Evolutionary conservation across 768 basidiomycete genomes (phyloP).

Genomic region (Calvatia gigantea): DNA sequence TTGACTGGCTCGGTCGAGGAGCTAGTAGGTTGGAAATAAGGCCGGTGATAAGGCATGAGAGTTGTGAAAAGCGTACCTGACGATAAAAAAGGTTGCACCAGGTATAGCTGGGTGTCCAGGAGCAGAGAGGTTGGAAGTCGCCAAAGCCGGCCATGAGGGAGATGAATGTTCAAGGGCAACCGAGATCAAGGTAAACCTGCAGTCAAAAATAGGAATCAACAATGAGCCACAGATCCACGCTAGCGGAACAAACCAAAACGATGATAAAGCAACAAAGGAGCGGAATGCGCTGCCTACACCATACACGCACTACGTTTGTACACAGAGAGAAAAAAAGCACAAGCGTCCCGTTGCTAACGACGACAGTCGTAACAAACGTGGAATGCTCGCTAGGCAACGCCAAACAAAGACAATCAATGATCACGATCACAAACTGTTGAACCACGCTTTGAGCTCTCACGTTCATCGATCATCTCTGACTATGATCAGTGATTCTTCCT

Average conservation of each 20-base stretch:
- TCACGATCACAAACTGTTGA: not conserved
- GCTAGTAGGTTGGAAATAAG: constrained; percentile 25
- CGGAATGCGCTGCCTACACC: not conserved
- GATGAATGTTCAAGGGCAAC: not conserved
- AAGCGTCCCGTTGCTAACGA: not conserved
- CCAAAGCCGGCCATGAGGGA: constrained; percentile 55
- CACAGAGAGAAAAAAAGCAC: not conserved
- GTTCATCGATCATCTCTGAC: too few relatives aligned
- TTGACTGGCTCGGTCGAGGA: constrained; percentile 27
- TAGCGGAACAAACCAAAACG: not conserved
- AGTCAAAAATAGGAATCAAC: not conserved
- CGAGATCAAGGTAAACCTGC: constrained; percentile 1
- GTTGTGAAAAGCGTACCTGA: constrained; percentile 54
- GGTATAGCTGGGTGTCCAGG: constrained; percentile 71
- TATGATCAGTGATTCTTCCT: too few relatives aligned
- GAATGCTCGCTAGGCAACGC: not conserved
- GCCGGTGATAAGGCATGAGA: constrained; percentile 18
- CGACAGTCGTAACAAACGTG: not conserved
- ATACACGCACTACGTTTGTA: not conserved
- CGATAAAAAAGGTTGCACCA: constrained; percentile 96
- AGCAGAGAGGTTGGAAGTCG: constrained; percentile 68
- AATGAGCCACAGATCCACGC: not conserved
- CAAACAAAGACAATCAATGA: not conserved
- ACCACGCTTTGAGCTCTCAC: not conserved
- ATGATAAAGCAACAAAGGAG: not conserved